Percentiles rank a stretch among this genome's conserved stretches.
phyloP scores from a whole-genome alignment of 306 rosid species.

The Sechiopsis laciniata region DNA sequence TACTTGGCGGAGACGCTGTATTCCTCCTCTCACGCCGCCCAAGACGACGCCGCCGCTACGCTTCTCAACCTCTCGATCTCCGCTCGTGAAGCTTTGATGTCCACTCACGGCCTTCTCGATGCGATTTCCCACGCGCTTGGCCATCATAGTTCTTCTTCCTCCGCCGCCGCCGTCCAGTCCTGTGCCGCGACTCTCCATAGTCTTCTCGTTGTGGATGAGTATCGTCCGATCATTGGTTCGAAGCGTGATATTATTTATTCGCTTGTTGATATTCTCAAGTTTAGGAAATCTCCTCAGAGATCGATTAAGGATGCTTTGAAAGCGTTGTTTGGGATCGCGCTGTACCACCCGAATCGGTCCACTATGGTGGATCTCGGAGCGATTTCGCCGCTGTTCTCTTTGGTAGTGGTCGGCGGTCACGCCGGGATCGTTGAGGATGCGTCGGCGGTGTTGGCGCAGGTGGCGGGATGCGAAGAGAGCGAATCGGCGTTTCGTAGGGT shows the following conservation, averaged over 20 bases:
- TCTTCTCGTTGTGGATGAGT: constrained; percentile 59
- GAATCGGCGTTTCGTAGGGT: constrained; percentile 50
- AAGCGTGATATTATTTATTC: constrained; percentile 78
- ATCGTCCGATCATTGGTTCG: constrained; percentile 65
- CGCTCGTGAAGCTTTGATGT: constrained; percentile 45
- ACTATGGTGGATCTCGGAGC: constrained; percentile 54
- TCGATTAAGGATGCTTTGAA: constrained; percentile 79
- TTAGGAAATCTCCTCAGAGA: constrained; percentile 44
- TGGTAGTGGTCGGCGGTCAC: constrained; percentile 47
- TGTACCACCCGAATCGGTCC: constrained; percentile 50
- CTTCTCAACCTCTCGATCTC: constrained; percentile 79
- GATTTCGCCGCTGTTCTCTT: constrained; percentile 49
- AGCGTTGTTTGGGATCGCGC: constrained; percentile 73
- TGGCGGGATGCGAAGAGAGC: constrained; percentile 89
- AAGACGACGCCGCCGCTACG: constrained; percentile 85
- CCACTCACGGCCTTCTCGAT: constrained; percentile 82
- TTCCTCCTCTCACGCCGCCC: constrained; percentile 50
- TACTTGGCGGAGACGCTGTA: constrained; percentile 62
- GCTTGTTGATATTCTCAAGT: constrained; percentile 50
- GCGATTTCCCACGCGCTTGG: constrained; percentile 67
- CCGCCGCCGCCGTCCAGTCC: constrained; percentile 73
- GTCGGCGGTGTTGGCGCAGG: constrained; percentile 84
- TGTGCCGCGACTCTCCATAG: constrained; percentile 80
- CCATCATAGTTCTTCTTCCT: constrained; percentile 40
- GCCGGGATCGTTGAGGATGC: constrained; percentile 78